These are phyloP conservation scores for Arachis monticola DNA, from an alignment of 331 rosid genomes.

Conservation along the genomic window DNA sequence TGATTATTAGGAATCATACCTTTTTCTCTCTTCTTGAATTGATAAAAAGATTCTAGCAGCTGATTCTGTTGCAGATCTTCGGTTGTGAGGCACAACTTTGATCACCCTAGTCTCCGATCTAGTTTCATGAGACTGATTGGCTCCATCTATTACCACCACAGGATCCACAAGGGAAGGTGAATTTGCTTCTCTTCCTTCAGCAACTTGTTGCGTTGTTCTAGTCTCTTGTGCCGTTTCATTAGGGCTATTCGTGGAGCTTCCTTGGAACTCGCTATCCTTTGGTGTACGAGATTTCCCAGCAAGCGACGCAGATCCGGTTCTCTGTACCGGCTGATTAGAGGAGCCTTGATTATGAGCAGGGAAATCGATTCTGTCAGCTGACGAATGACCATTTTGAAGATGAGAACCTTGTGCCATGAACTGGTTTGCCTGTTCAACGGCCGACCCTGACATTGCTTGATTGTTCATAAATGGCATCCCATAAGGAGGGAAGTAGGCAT, in stretches of 20 bases:
- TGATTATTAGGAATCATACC: slow-evolving; percentile 43
- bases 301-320: slow-evolving; percentile 39
- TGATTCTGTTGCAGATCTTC: slow-evolving; percentile 73
- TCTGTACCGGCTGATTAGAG: slow-evolving; percentile 45
- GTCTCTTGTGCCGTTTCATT: slow-evolving; percentile 39
- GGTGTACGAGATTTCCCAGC: slow-evolving; percentile 47
- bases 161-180: slow-evolving; percentile 46
- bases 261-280: slow-evolving; percentile 58
- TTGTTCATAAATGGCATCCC: slow-evolving; percentile 54
- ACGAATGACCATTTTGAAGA: slow-evolving; percentile 41
- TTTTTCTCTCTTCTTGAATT: slow-evolving; percentile 83
- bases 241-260: slow-evolving; percentile 58
- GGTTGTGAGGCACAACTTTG: slow-evolving; percentile 82
- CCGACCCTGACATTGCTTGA: slow-evolving; percentile 53
- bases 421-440: slow-evolving; percentile 53
- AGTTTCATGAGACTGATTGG: slow-evolving; percentile 38
- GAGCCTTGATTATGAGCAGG: slow-evolving; percentile 55
- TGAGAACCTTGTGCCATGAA: slow-evolving; percentile 44
- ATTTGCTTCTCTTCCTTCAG: slow-evolving; percentile 52
- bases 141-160: slow-evolving; percentile 36
- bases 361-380: slow-evolving; percentile 41
- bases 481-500: slow-evolving; percentile 58
- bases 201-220: slow-evolving; percentile 33
- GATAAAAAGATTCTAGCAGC: slow-evolving; percentile 82
- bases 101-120: slow-evolving; percentile 56